phyloP scores from a whole-genome alignment of 2,329 filamentous ascomycete species.

The Pseudogymnoascus sp. region DNA sequence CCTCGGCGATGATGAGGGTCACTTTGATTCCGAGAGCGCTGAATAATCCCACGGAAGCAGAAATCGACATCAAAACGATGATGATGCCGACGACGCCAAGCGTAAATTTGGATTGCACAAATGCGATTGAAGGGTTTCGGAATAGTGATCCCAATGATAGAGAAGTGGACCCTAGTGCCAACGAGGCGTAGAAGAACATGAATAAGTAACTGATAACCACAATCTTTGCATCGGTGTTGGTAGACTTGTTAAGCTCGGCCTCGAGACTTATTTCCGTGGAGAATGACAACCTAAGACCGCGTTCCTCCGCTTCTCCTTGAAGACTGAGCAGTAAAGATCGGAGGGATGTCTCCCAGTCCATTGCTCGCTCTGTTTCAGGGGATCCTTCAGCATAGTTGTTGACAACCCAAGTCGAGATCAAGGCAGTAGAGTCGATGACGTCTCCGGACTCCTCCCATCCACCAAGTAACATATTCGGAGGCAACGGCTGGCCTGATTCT shows the following conservation, averaged over 20 bases:
- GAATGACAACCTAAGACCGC: slow-evolving; percentile 83
- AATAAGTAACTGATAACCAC: slow-evolving; percentile 93
- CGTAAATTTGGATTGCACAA: slow-evolving; percentile 95
- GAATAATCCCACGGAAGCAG: slow-evolving; percentile 88
- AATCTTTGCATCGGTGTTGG: slow-evolving; percentile 96
- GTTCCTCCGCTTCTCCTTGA: slow-evolving; percentile 67
- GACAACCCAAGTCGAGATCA: slow-evolving; percentile 92
- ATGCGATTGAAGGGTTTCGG: slow-evolving; percentile 69
- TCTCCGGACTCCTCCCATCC: slow-evolving; percentile 61
- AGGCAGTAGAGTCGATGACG: slow-evolving; percentile 65
- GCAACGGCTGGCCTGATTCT: slow-evolving; percentile 79
- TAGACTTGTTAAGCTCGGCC: slow-evolving; percentile 93
- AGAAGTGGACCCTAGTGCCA: slow-evolving; percentile 83
- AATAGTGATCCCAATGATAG: slow-evolving; percentile 69
- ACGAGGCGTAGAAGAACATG: slow-evolving; percentile 96
- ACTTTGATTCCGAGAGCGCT: slow-evolving; percentile 88
- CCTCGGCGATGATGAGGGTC: slow-evolving; percentile 94
- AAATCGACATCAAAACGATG: slow-evolving; percentile 96
- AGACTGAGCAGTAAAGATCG: slow-evolving; percentile 67
- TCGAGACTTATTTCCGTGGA: slow-evolving; percentile 92
- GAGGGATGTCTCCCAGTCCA: slow-evolving; percentile 82
- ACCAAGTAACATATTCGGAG: slow-evolving; percentile 77
- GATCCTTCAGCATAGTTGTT: slow-evolving; percentile 75
- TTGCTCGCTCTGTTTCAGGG: slow-evolving; percentile 60
- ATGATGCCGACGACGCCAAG: slow-evolving; percentile 89